Base-by-base conservation (phyloP, 305 asterid genomes). In the Ajuga reptans region DNA sequence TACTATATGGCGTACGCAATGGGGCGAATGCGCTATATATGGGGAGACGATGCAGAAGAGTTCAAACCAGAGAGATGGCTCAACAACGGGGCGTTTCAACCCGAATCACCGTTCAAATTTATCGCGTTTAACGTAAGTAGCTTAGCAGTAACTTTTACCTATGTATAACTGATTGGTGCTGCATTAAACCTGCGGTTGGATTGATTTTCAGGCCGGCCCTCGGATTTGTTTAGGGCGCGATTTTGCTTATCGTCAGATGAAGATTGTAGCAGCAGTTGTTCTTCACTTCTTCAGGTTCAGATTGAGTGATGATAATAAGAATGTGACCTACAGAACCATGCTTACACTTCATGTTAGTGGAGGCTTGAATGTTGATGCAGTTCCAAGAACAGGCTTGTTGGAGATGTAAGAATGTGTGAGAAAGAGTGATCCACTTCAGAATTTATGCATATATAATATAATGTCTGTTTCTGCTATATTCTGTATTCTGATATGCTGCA, bases 41-140 rank as follows among this genome's bases (percentile, higher is more conserved):
- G 95, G 96, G 92, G 96, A 1, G 84, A 85, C 14, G 88, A 87
- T 37, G 91, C 92, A 14, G 82, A 80, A 53, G 92, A 85, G 4
- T 87, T 87, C 54, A 74, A 66, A 64, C 95, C 95, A 0, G 88
- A 89, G 57, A 81, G 95, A 83, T 89, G 96, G 95, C 83, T 89
- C 46, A 69, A 78, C 59, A 52, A 86, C 49, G 91, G 92, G 57
- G 56, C 68, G 37, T 89, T 87, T 66, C 87, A 79, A 79, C 89
- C 90, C 2, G 82, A 86, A 57, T 84, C 89, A 1, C 91, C 95
- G 0, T 90, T 83, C 79, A 87, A 87, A 72, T 89, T 89, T 69
- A 74, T 81, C 41, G 87, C 96, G 11, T 89, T 89, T 45, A 77
- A 87, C 73, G 95, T 86, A 71, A 54, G 84, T 68, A 66, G 9